Evolutionary conservation across 148 eudicot genomes (phyloP).

Genomic region (Rhododendron simsii): DNA sequence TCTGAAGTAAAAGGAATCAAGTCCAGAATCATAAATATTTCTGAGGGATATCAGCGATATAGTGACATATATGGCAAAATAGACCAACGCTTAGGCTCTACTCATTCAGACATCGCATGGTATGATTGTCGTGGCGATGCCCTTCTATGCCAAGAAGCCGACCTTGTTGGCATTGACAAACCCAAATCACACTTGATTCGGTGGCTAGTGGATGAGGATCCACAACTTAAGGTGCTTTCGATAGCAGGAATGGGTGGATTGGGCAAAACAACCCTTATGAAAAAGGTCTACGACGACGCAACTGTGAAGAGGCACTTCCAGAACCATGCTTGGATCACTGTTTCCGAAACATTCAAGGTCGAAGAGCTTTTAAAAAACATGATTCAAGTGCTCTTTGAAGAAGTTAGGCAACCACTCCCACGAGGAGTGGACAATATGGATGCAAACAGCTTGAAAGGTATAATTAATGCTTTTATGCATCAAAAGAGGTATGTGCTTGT

Average conservation of each 20-base stretch:
- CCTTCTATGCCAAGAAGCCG: slow-evolving; percentile 8
- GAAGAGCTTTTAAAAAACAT: slow-evolving; percentile 1
- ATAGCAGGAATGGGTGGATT: neutral
- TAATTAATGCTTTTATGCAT: no score
- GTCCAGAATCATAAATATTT: neutral
- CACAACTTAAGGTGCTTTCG: slow-evolving; percentile 9
- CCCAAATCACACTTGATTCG: neutral
- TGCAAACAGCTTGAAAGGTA: no score
- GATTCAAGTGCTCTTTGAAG: neutral
- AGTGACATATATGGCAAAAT: neutral
- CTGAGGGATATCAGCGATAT: slow-evolving; percentile 3
- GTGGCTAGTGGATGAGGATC: slow-evolving; percentile 2
- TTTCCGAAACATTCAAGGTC: no score
- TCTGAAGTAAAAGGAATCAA: no score
- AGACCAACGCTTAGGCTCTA: neutral
- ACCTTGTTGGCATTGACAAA: neutral
- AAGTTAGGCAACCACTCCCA: slow-evolving; percentile 8
- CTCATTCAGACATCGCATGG: neutral
- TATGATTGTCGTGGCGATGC: slow-evolving; percentile 14
- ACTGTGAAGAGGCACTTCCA: neutral
- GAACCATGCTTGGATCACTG: neutral
- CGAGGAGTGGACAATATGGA: no score
- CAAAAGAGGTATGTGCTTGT: no score
- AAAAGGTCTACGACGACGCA: neutral
- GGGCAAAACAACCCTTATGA: neutral